Evolutionary conservation across 805 yeast species (phyloP), one percentile per base, ranked within the genome.

Genomic region (Spencermartinsiella europaea): DNA sequence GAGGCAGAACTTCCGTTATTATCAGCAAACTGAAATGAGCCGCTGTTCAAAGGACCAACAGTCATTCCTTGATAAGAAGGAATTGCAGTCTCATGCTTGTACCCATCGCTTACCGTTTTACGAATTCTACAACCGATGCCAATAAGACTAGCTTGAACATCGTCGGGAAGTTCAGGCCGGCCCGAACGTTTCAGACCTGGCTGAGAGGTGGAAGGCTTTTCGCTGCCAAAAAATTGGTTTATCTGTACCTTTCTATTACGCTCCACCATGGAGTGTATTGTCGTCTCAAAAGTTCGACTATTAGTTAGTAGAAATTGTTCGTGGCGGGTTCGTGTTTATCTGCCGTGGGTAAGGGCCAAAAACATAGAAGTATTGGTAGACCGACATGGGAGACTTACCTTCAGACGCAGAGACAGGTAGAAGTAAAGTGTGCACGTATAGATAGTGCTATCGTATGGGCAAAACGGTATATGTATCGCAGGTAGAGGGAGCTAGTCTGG

Each of bases 41-140:
- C 47, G 7, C 49, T 50, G 34, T 50, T 48, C 1, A 53, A 38
- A 4, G 63, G 56, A 2, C 64, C 66, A 2, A 51, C 42, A 2
- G 56, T 40, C n/a, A 50, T 38, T 3, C 63, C 62, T 16, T 46
- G 40, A 45, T 48, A 61, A 0, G 63, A 56, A 5, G 64, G 66
- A 7, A 57, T 28, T 12, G 58, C 34, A 10, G 53, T 44, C 3
- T 42, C 44, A 3, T 60, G 57, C 17, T 45, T 40, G 44, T 64
- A 62, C 19, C 68, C 68, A 14, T 64, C 66, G 22, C 61, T 55
- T 15, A 64, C 65, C 5, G 49, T 49, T 36, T 56, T 57, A 10
- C 68, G 60, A 33, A 36, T 2, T 16, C 58, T 43, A 36, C 54
- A 47, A 14, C 64, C 66, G 4, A 58, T 57, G 4, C 49, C 45